These are phyloP conservation scores for Geranomyces michiganensis DNA, from an alignment of 192 early-diverging fungal genomes.

Conservation along the genomic window DNA sequence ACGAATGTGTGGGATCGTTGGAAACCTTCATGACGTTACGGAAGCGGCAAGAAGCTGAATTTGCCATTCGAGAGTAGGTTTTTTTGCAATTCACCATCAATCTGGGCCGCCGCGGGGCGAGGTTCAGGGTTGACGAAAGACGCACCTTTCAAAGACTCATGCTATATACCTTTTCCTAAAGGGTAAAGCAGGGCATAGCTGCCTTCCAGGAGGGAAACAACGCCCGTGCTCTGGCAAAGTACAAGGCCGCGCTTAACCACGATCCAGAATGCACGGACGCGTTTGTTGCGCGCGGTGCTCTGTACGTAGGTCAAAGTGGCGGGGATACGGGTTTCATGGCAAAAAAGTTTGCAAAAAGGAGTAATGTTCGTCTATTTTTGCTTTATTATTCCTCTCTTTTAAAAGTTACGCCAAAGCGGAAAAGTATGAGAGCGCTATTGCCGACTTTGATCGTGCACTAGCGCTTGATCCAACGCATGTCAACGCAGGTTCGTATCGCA, in stretches of 20 bases:
- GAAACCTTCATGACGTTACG: not conserved
- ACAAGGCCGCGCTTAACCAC: slow-evolving; percentile 16
- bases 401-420: slow-evolving; percentile 18
- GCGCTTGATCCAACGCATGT: slow-evolving; percentile 16
- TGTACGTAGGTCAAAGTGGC: slow-evolving; percentile 15
- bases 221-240: slow-evolving; percentile 17
- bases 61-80: slow-evolving; percentile 18
- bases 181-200: slow-evolving; percentile 24
- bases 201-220: slow-evolving; percentile 11
- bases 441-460: slow-evolving; percentile 23
- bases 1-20: not conserved
- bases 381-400: not conserved
- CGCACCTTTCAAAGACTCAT: not conserved
- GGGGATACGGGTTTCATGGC: too few species aligned
- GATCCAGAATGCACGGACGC: slow-evolving; percentile 30
- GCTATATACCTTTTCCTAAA: not conserved
- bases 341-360: too few species aligned
- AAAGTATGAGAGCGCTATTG: slow-evolving; percentile 20
- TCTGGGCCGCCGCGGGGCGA: too few species aligned
- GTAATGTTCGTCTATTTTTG: too few species aligned
- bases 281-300: slow-evolving; percentile 26
- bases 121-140: too few species aligned
- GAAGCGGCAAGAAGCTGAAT: slow-evolving; percentile 15
- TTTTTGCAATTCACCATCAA: too few species aligned
- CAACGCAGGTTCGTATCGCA: slow-evolving; percentile 16